Base-by-base conservation (phyloP, 768 basidiomycete genomes). In the Dacryopinax spathularia region DNA sequence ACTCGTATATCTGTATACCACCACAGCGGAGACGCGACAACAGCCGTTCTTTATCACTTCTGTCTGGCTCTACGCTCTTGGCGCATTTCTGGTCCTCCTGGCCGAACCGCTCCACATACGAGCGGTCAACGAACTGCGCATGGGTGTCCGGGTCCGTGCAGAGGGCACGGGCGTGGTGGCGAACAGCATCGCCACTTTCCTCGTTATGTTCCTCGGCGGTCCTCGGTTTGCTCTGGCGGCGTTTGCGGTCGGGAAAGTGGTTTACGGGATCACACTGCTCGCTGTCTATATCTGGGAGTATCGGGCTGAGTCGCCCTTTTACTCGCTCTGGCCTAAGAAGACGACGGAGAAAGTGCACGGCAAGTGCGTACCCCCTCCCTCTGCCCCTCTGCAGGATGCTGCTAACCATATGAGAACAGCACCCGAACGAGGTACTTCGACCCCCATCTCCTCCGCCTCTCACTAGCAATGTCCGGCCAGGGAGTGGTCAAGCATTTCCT, bases 401-500 rank as follows among this genome's bases (percentile, higher is more conserved):
- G 1, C 25, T 6, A 25, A 6, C 4, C 29, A 10, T 27, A 56
- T 13, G 2, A 5, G 10, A 56, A 20, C 48, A 64, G 64, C 25
- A 36, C 43, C 22, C 12, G 29, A 39, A 2, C 27, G 25, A 41
- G 29, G 16, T 78, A 77, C 67, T 82, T 84, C 65, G 77, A 84
- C 48, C 66, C 73, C 7, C 70, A 76, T 31, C 72, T 83, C 16
- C 73, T 90, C 13, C 74, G 76, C 22, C 78, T 98, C 5, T 88
- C 91, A 0, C 73, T 83, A 60, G 89, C 87, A 0, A 89, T 98
- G 84, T 92, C 91, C 22, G 79, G 79, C 1, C 96, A 98, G 72
- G 91, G 89, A 0, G 66, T 96, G 1, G 79, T 97, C 66, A 99
- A 99, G 73, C 96, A 98, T 73, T 82, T 97, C 66, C 77, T 99